Percentiles rank a stretch among this genome's conserved stretches.
phyloP scores from a whole-genome alignment of 2,329 filamentous ascomycete species.

The Cercospora zeae-maydis region DNA sequence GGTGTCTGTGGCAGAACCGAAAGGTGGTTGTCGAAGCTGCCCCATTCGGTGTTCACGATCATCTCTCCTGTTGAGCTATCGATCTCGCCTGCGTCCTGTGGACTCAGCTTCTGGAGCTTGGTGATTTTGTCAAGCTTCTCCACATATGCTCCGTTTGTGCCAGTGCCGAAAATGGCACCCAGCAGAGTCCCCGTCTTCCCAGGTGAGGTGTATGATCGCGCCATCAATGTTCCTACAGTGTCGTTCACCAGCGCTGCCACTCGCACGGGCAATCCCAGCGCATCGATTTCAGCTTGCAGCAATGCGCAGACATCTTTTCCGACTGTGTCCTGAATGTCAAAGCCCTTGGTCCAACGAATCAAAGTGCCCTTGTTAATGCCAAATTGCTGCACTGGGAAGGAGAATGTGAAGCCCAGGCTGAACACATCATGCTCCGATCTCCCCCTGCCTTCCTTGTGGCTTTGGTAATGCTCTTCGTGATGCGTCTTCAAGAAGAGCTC shows the following conservation, averaged over 20 bases:
- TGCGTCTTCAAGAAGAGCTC: conserved; percentile 82
- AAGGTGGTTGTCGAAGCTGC: conserved; percentile 92
- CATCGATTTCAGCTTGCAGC: conserved; percentile 85
- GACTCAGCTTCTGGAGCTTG: conserved; percentile 58
- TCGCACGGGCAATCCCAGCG: conserved; percentile 78
- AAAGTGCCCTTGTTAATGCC: conserved; percentile 93
- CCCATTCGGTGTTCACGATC: conserved; percentile 99
- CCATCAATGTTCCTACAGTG: conserved; percentile 96
- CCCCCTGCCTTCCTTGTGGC: conserved; percentile 50
- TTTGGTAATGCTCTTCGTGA: conserved; percentile 80
- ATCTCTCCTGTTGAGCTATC: conserved; percentile 83
- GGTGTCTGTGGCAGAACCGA: conserved; percentile 80
- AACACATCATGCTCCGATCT: conserved; percentile 74
- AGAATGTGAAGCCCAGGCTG: conserved; percentile 97
- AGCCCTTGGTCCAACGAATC: conserved; percentile 98
- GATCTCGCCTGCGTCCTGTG: conserved; percentile 53
- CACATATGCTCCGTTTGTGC: conserved; percentile 95
- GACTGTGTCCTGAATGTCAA: conserved; percentile 90
- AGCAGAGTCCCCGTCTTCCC: conserved; percentile 81
- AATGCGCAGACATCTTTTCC: conserved; percentile 92
- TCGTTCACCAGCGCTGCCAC: conserved; percentile 98
- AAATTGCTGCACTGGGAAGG: conserved; percentile 89
- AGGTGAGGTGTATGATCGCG: conserved; percentile 88
- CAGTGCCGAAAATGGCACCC: conserved; percentile 96
- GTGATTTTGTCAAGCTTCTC: conserved; percentile 84